phyloP scores from a whole-genome alignment of 202 grass and related monocot genomes.

The Hordeum pubiflorum region DNA sequence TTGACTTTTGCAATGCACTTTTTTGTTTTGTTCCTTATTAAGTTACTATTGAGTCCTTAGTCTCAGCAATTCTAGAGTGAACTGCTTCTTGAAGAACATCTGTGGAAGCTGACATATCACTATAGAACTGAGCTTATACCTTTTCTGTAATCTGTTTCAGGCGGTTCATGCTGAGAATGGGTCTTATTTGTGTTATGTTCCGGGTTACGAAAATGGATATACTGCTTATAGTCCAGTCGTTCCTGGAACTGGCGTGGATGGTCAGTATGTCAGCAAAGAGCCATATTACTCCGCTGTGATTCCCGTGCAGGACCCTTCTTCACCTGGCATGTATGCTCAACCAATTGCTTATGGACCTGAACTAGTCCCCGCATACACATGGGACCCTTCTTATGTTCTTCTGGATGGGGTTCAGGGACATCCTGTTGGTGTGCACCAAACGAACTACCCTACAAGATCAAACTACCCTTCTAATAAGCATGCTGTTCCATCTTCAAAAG shows the following conservation, averaged over 20 bases:
- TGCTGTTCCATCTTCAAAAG: conserved; percentile 39
- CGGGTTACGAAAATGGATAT: conserved; percentile 67
- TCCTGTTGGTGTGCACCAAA: conserved; percentile 38
- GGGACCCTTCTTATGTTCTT: conserved; percentile 64
- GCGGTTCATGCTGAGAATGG: conserved; percentile 72
- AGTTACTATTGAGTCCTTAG: not conserved
- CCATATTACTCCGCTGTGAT: conserved; percentile 52
- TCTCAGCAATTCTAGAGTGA: not conserved
- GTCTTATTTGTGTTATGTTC: conserved; percentile 55
- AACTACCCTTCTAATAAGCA: conserved; percentile 49
- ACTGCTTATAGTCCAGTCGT: conserved; percentile 31
- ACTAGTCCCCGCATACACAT: conserved; percentile 52
- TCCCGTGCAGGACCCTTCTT: conserved; percentile 32
- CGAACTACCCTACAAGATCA: conserved; percentile 38
- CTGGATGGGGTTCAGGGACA: conserved; percentile 54
- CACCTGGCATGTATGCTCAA: conserved; percentile 45
- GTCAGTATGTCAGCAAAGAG: conserved; percentile 57
- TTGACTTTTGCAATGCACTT: not conserved
- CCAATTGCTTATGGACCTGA: conserved; percentile 56
- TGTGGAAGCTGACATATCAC: conserved; percentile 4
- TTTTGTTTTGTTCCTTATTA: not conserved
- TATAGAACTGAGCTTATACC: conserved; percentile 12
- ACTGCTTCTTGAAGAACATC: conserved; percentile 13
- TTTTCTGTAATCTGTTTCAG: conserved; percentile 43
- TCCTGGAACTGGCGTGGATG: conserved; percentile 54